phyloP scores from a whole-genome alignment of 2,329 filamentous ascomycete species.

The Ustilaginoidea virens region DNA sequence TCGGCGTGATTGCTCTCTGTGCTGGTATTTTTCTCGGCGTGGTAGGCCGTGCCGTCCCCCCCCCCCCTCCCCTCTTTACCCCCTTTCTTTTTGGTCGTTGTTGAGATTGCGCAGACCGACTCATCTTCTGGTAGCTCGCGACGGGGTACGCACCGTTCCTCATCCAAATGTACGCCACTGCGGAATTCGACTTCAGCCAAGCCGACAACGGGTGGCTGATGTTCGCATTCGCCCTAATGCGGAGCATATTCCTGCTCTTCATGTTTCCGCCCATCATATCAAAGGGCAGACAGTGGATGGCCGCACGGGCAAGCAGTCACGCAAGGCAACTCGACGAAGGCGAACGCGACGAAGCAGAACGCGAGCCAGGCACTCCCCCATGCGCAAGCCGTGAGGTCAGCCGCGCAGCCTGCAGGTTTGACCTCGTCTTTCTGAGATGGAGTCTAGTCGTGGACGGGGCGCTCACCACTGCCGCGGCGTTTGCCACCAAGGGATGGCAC shows the following conservation, averaged over 20 bases:
- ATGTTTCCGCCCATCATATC: constrained; percentile 38
- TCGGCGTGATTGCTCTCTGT: constrained; percentile 48
- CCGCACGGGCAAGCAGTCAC: too few relatives aligned
- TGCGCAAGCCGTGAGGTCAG: too few relatives aligned
- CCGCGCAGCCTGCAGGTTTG: constrained; percentile 40
- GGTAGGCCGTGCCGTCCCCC: too few relatives aligned
- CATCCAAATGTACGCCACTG: constrained; percentile 43
- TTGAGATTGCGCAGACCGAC: too few relatives aligned
- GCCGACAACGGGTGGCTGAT: constrained; percentile 40
- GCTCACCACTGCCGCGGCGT: constrained; percentile 46
- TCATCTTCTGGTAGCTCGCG: constrained; percentile 27
- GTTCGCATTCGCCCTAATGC: constrained; percentile 37
- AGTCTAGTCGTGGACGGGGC: constrained; percentile 49
- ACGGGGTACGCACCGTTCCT: constrained; percentile 52
- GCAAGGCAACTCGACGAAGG: too few relatives aligned
- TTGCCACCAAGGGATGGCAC: constrained; percentile 49
- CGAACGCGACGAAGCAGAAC: too few relatives aligned
- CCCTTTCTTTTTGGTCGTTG: too few relatives aligned
- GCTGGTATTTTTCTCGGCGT: constrained; percentile 52
- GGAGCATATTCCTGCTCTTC: constrained; percentile 38
- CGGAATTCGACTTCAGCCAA: constrained; percentile 38
- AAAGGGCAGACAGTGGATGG: constrained; percentile 19
- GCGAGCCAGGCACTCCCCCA: too few relatives aligned
- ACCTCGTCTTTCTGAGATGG: constrained; percentile 51
- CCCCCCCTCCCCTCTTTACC: too few relatives aligned